A percentile compares a stretch with the other conserved stretches of the same genome.
Conservation (phyloP, 805 yeast species). For the Nakazawaea populi region DNA sequence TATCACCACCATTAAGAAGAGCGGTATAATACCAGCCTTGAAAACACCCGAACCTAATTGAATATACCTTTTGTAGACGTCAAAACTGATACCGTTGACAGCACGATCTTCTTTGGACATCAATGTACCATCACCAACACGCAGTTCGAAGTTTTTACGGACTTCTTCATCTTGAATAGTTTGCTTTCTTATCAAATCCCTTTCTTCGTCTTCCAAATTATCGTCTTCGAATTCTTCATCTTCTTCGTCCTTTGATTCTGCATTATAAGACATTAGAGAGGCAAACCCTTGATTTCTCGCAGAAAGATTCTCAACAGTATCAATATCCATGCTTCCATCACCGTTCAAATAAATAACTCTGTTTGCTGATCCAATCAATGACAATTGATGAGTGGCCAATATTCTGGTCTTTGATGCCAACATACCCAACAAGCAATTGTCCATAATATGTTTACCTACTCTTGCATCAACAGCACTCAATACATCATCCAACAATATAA, state of each 20-base stretch:
- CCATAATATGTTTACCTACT: conserved; percentile 52
- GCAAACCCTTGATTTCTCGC: conserved; percentile 28
- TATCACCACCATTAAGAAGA: conserved; percentile 18
- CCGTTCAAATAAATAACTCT: conserved; percentile 62
- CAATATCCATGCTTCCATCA: conserved; percentile 56
- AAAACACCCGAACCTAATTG: conserved; percentile 49
- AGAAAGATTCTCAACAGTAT: conserved; percentile 51
- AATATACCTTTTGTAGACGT: conserved; percentile 46
- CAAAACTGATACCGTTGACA: conserved; percentile 43
- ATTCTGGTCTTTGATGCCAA: conserved; percentile 58
- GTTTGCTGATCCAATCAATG: conserved; percentile 65
- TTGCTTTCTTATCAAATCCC: conserved; percentile 18
- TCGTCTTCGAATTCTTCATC: conserved; percentile 20
- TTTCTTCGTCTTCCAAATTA: conserved; percentile 18
- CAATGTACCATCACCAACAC: conserved; percentile 28
- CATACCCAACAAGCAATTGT: conserved; percentile 57
- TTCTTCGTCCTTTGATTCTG: conserved; percentile 22
- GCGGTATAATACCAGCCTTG: conserved; percentile 24
- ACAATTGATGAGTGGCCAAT: conserved; percentile 80
- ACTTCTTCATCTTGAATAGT: conserved; percentile 15
- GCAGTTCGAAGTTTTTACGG: conserved; percentile 13
- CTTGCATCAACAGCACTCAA: conserved; percentile 71
- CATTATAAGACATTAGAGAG: conserved; percentile 33
- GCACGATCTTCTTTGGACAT: conserved; percentile 51
- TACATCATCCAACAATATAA: conserved; percentile 58